Evolutionary conservation across 768 basidiomycete species (phyloP), one percentile per base, ranked within the genome.

Genomic region (Cyathus striatus): DNA sequence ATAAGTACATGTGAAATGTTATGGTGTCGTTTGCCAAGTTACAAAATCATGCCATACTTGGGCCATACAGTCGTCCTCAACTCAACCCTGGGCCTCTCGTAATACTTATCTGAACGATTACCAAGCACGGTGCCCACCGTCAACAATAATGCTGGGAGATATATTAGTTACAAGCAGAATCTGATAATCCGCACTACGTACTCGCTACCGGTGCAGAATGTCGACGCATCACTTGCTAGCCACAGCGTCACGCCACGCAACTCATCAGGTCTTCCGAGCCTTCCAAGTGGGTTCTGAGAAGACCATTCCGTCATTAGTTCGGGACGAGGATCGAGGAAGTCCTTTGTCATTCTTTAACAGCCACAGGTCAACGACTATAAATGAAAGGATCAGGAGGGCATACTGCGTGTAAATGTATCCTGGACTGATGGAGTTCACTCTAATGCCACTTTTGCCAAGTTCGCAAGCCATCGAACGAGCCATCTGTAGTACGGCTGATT

Each of bases 401-500:
- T 42, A 35, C 48, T 45, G 38, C 1, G 83, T 86, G 52, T 81
- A 81, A 23, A 85, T 82, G 50, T 83, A 77, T 20, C 86, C 86
- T 0, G 85, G 86, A 39, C 82, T 85, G 44, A 88, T 65, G 4
- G 75, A 65, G 56, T 89, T 89, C 46, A 86, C 84, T 3, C 86
- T 70, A 38, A 89, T 87, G 2, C 66, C 61, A 50, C 79, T 65
- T 14, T 60, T 61, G 2, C 83, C 85, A 2, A 88, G 72, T 52
- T 89, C 86, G 54, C 81, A 84, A 3, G 84, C 86, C 76, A 89
- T 75, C 49, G 81, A 84, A 24, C 86, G 78, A 2, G 67, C 76
- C 81, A 86, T 84, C 62, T 89, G 86, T 23, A 86, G 48, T 14
- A 89, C 81, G n/a, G 81, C 86, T 1, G 81, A 69, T 62, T 88